These are phyloP conservation scores for Xylaria grammica DNA, from an alignment of 495 filamentous ascomycete species.

Conservation along the genomic window DNA sequence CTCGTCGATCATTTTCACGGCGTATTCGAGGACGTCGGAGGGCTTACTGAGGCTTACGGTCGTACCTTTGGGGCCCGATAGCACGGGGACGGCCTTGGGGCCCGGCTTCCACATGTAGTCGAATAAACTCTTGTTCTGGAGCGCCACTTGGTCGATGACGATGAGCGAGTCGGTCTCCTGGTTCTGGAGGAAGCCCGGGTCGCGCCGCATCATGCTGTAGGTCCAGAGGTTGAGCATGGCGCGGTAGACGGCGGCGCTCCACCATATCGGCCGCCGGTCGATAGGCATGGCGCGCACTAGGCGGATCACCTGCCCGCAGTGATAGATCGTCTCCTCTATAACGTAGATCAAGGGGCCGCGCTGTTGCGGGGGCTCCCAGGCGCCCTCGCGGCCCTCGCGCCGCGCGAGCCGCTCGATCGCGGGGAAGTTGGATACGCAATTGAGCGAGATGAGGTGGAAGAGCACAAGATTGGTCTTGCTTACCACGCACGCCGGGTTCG, in stretches of 20 bases:
- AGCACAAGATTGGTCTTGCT: constrained; percentile 63
- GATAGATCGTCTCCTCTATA: constrained; percentile 61
- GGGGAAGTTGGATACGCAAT: constrained; percentile 61
- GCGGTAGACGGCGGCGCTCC: constrained; percentile 59
- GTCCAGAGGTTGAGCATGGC: constrained; percentile 57
- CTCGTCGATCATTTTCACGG: constrained; percentile 50
- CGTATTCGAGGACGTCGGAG: constrained; percentile 47
- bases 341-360: constrained; percentile 60
- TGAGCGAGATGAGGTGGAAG: constrained; percentile 67
- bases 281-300: constrained; percentile 53
- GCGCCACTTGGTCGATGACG: constrained; percentile 46
- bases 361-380: constrained; percentile 50
- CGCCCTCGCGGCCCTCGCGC: constrained; percentile 53
- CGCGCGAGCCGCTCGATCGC: constrained; percentile 65
- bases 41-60: constrained; percentile 44
- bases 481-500: constrained; percentile 43
- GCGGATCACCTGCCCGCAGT: constrained; percentile 64
- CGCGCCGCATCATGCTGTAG: constrained; percentile 43
- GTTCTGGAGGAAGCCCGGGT: constrained; percentile 41
- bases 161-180: constrained; percentile 30
- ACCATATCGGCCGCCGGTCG: constrained; percentile 57
- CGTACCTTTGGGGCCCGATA: constrained; percentile 39
- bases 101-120: constrained; percentile 42
- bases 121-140: constrained; percentile 44
- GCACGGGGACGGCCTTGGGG: constrained; percentile 41